A percentile compares a stretch with the other conserved stretches of the same genome.
These are phyloP conservation scores for Aspergillus niger DNA, from an alignment of 2,329 filamentous ascomycete species.

Conservation along the genomic window DNA sequence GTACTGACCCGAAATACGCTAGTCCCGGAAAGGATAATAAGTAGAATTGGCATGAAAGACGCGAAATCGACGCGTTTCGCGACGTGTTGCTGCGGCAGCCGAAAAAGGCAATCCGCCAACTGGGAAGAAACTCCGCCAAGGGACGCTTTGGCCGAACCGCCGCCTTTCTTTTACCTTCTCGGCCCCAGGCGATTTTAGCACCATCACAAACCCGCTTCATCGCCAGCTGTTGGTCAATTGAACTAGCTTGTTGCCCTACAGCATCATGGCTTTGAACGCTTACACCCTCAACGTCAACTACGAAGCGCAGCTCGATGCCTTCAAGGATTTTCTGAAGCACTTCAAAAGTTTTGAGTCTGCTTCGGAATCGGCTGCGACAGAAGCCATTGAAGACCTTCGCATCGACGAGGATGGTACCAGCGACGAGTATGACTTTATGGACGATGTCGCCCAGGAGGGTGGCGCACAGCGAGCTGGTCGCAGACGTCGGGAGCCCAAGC, in stretches of 20 bases:
- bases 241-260: conserved; percentile 22
- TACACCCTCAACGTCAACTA: conserved; percentile 83
- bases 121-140: background rate
- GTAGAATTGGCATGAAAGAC: conserved; percentile 21
- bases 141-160: background rate
- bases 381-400: conserved; percentile 80
- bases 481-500: conserved; percentile 60
- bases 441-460: conserved; percentile 64
- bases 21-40: conserved; percentile 20
- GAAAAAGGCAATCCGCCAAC: conserved; percentile 13
- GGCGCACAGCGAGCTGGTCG: conserved; percentile 51
- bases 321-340: conserved; percentile 81
- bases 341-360: conserved; percentile 77
- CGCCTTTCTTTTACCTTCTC: conserved; percentile 16
- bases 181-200: conserved; percentile 12
- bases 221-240: conserved; percentile 24
- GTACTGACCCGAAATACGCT: background rate
- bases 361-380: conserved; percentile 67
- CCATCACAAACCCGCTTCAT: conserved; percentile 16
- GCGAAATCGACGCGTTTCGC: conserved; percentile 32
- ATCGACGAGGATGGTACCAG: conserved; percentile 84
- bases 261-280: conserved; percentile 80
- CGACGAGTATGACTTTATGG: conserved; percentile 92
- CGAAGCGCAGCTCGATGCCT: conserved; percentile 73
- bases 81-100: conserved; percentile 26